Conservation (phyloP, 306 rosid genomes). For the Heteromeles arbutifolia region DNA sequence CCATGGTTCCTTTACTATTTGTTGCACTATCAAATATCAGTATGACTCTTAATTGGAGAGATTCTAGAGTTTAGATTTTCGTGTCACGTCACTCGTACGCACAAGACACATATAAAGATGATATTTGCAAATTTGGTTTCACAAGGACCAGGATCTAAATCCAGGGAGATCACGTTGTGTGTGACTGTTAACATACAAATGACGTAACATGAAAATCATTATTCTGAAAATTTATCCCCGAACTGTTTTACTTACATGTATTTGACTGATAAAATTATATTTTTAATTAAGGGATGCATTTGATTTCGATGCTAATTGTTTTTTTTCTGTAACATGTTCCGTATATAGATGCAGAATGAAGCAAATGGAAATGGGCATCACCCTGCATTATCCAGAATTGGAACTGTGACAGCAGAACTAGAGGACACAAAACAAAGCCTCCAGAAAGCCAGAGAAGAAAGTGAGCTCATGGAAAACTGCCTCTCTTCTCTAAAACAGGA, state of each 20-base stretch:
- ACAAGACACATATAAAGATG: no score
- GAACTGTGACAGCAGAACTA: slow-evolving; percentile 57
- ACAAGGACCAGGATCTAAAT: no score
- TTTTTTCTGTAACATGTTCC: not conserved
- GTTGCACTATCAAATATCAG: not conserved
- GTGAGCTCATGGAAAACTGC: slow-evolving; percentile 67
- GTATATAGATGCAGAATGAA: slow-evolving; percentile 36
- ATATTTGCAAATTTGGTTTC: no score
- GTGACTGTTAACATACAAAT: not conserved
- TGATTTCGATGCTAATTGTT: not conserved
- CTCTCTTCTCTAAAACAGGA: slow-evolving; percentile 66
- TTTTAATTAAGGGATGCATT: not conserved
- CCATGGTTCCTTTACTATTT: not conserved
- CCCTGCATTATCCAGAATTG: slow-evolving; percentile 23
- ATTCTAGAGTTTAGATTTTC: no score
- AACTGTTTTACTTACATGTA: no score
- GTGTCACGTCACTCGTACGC: not conserved
- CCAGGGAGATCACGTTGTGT: not conserved
- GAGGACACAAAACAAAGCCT: slow-evolving; percentile 67
- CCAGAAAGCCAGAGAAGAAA: slow-evolving; percentile 63
- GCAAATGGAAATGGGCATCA: slow-evolving; percentile 24
- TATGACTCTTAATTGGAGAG: no score
- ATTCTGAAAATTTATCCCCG: no score
- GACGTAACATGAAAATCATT: not conserved
- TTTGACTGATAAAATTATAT: no score